Conservation (phyloP, 2,329 filamentous ascomycete species). For the Chalara sp. region DNA sequence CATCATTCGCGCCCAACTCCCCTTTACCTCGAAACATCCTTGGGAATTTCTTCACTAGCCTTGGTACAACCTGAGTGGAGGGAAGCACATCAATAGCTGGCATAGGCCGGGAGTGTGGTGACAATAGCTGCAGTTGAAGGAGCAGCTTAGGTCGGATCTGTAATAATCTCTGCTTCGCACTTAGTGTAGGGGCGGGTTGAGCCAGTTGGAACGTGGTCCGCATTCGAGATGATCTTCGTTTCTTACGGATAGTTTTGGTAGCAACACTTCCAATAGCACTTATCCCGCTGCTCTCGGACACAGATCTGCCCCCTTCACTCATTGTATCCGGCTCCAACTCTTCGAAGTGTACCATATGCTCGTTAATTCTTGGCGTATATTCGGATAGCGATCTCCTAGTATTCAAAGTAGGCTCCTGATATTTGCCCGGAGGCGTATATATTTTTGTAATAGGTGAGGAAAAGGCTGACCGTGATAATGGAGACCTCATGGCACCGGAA, state of each 20-base stretch:
- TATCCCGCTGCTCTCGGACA: conserved; percentile 22
- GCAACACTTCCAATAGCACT: conserved; percentile 12
- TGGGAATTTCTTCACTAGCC: conserved; percentile 53
- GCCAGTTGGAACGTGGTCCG: conserved; percentile 62
- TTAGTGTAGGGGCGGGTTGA: conserved; percentile 54
- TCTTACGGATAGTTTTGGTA: conserved; percentile 24
- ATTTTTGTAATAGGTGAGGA: conserved; percentile 14
- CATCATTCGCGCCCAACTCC: conserved; percentile 59
- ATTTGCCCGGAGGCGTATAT: conserved; percentile 13
- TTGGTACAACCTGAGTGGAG: conserved; percentile 54
- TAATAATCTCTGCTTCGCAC: conserved; percentile 49
- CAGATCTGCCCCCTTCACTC: conserved; percentile 26
- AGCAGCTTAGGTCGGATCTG: conserved; percentile 62
- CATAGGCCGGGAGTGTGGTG: conserved; percentile 50
- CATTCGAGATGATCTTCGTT: conserved; percentile 41
- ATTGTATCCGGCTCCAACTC: conserved; percentile 22
- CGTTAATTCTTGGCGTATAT: conserved; percentile 12
- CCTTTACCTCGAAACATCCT: conserved; percentile 57
- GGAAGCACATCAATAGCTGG: conserved; percentile 71
- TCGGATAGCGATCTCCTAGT: conserved; percentile 21
- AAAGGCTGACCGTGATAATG: conserved; percentile 25
- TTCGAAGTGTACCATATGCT: conserved; percentile 22
- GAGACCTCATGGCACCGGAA: conserved; percentile 14
- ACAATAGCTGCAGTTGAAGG: conserved; percentile 65
- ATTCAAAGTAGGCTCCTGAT: conserved; percentile 13